Evolutionary conservation across 345 rosid genomes (phyloP).

Genomic region (Heritiera fomes): DNA sequence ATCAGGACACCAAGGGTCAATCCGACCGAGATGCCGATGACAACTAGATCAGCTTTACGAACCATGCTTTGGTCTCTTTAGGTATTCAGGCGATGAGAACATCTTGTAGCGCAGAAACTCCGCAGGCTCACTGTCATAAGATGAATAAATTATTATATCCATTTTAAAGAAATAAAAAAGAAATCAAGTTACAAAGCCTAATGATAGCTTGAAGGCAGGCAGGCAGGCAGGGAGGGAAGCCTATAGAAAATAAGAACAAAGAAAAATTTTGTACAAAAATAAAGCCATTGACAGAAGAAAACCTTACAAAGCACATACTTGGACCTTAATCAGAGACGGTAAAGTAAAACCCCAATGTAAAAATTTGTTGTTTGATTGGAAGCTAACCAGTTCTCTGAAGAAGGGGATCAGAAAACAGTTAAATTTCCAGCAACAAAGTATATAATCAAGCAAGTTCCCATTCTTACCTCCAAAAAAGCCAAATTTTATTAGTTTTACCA

Average conservation of each 20-base stretch:
- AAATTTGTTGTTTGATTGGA: not conserved
- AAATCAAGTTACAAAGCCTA: no score
- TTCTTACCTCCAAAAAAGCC: slow-evolving; percentile 1
- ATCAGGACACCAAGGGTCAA: slow-evolving; percentile 75
- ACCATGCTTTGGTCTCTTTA: slow-evolving; percentile 56
- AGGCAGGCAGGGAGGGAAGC: not conserved
- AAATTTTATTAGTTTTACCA: not conserved
- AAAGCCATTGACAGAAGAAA: not conserved
- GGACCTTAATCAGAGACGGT: not conserved
- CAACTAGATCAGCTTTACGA: slow-evolving; percentile 47
- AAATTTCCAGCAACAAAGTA: not conserved
- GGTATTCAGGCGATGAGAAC: slow-evolving; percentile 37
- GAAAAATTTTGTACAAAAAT: not conserved
- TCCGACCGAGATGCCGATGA: slow-evolving; percentile 69
- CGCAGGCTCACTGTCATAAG: slow-evolving; percentile 32
- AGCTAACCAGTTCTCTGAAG: not conserved
- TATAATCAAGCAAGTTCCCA: not conserved
- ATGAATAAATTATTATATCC: slow-evolving; percentile 2
- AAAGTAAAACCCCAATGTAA: not conserved
- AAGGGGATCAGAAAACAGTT: not conserved
- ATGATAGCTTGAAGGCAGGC: not conserved
- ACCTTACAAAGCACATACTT: slow-evolving; percentile 1
- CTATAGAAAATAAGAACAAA: not conserved
- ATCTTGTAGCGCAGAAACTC: slow-evolving; percentile 45
- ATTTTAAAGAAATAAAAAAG: not conserved